These are phyloP conservation scores for Cladosporium sp. DNA, from an alignment of 2,329 filamentous ascomycete genomes.

Conservation along the genomic window DNA sequence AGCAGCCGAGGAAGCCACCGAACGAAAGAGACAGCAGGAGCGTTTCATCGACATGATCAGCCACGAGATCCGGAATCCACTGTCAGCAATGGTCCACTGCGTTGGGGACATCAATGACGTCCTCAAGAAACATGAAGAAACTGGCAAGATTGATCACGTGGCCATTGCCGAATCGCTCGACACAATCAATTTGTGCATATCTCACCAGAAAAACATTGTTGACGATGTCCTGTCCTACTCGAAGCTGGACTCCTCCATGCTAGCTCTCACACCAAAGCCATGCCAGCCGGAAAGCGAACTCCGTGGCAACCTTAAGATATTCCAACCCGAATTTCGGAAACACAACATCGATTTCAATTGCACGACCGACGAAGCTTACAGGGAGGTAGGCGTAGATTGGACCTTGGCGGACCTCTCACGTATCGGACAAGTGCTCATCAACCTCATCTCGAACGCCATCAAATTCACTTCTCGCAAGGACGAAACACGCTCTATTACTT, in stretches of 20 bases:
- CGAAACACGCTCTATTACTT: conserved; percentile 20
- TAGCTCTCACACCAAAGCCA: conserved; percentile 26
- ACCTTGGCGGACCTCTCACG: conserved; percentile 22
- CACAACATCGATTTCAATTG: conserved; percentile 21
- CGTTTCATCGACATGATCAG: conserved; percentile 39
- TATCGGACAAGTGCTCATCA: conserved; percentile 24
- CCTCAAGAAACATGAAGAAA: conserved; percentile 14
- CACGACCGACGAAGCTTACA: conserved; percentile 8
- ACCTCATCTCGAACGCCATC: conserved; percentile 23
- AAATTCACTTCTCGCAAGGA: conserved; percentile 25
- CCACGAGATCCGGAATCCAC: conserved; percentile 28
- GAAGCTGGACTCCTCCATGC: conserved; percentile 40
- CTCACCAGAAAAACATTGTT: conserved; percentile 44
- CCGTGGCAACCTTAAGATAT: conserved; percentile 28
- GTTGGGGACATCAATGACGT: conserved; percentile 38
- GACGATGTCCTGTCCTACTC: conserved; percentile 43
- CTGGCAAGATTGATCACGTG: conserved; percentile 12
- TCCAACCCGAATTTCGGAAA: conserved; percentile 24
- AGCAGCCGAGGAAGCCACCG: conserved; percentile 32
- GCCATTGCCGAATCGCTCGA: conserved; percentile 18
- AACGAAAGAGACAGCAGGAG: conserved; percentile 32
- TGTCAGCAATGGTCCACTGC: conserved; percentile 36
- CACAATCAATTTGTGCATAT: conserved; percentile 41
- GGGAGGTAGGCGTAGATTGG: conserved; percentile 17
- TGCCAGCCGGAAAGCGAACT: conserved; percentile 16